These are phyloP conservation scores for Hirschfeldia incana DNA, from an alignment of 345 rosid species.

Conservation along the genomic window DNA sequence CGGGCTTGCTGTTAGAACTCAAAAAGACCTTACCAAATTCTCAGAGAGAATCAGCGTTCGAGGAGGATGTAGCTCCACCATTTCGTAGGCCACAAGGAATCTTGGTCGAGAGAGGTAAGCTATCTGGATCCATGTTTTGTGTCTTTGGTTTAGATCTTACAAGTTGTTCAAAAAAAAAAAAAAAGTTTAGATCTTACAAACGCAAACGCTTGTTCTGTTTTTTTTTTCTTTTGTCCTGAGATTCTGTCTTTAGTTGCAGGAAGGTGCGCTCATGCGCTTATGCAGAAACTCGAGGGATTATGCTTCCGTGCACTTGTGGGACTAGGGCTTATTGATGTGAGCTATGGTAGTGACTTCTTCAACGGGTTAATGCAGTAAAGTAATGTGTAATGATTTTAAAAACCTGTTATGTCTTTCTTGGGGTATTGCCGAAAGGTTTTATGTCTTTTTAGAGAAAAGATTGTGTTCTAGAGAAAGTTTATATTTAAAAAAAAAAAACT, in stretches of 20 bases:
- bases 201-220: background rate
- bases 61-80: conserved; percentile 17
- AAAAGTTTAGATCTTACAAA: background rate
- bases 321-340: conserved; percentile 56
- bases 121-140: conserved; percentile 6
- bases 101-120: conserved; percentile 44
- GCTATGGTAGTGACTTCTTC: conserved; percentile 67
- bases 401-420: conserved; percentile 1
- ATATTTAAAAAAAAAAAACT: background rate
- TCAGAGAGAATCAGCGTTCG: conserved; percentile 41
- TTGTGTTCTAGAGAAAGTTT: background rate
- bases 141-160: background rate
- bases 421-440: background rate
- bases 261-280: conserved; percentile 25
- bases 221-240: background rate
- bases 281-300: conserved; percentile 43
- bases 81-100: conserved; percentile 30
- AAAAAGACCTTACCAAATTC: conserved; percentile 24
- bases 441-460: background rate
- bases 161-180: no score
- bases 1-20: background rate
- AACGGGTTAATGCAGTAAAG: conserved; percentile 43
- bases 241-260: conserved; percentile 43
- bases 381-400: background rate
- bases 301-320: conserved; percentile 54